Base-by-base conservation (phyloP, 176 grass and related monocot genomes). In the Aechmea fasciata region DNA sequence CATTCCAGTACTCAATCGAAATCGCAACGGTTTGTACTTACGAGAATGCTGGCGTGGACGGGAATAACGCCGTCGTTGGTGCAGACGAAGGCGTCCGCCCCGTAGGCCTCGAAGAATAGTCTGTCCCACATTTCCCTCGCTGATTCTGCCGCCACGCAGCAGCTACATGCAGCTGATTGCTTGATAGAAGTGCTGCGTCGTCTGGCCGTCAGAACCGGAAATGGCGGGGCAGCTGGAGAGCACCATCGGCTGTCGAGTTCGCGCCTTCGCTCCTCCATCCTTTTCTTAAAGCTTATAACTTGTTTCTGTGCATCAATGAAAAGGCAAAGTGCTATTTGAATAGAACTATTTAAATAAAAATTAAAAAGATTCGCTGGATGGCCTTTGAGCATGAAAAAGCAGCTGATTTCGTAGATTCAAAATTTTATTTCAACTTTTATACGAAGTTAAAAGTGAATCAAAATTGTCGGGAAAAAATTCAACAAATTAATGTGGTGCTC, bases 31-130 rank as follows among this genome's bases (percentile, higher is more conserved):
- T 57, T 55, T 2, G 19, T 8, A 24, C 66, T 50, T 71, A 85
- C 83, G 7, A 85, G 83, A 80, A 85, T 76, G 74, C 71, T 69
- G 55, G 49, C 72, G 54, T 85, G 82, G 51, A 76, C 76, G 2
- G 72, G 66, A 14, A 85, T 76, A 41, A 57, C 52, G 3, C 77
- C 61, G 0, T 76, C 72, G 13, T 52, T 80, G 50, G 83, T 85
- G 23, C 64, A 51, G 49, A 85, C 83, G 20, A 52, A 62, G n/a
- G 76, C 72, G 51, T 85, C 83, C 0, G 83, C 77, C 14, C 67
- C 47, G 14, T 85, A 85, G 29, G 77, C 72, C 22, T 85, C 76
- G 12, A 11, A 55, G 72, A 85, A 85, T 23, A 85, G 71, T 20
- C 68, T 66, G 12, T 75, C 67, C 72, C 72, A 76, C 61, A 80